Evolutionary conservation across 257 asterid species (phyloP).

Genomic region (Nicotiana tomentosiformis): DNA sequence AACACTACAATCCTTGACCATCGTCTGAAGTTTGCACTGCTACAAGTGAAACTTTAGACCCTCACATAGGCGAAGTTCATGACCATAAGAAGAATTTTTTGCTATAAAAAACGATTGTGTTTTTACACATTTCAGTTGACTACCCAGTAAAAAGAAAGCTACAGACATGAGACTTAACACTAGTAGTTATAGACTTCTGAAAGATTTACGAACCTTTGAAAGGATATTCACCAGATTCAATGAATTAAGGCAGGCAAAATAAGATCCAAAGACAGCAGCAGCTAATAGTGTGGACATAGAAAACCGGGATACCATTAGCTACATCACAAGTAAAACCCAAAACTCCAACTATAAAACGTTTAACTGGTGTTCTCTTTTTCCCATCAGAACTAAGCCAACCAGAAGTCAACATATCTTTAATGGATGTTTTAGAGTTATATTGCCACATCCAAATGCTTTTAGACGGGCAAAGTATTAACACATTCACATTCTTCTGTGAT

Average conservation of each 20-base stretch:
- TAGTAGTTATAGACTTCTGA: background rate
- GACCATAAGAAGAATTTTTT: no score
- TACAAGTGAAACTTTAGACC: no score
- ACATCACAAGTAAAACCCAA: slow-evolving; percentile 47
- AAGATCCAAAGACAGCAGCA: slow-evolving; percentile 52
- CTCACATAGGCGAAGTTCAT: no score
- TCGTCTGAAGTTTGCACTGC: no score
- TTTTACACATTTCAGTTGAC: no score
- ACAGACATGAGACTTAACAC: background rate
- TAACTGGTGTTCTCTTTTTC: slow-evolving; percentile 22
- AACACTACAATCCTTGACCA: no score
- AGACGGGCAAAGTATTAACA: background rate
- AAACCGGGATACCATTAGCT: slow-evolving; percentile 48
- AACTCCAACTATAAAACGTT: slow-evolving; percentile 31
- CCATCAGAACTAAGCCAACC: slow-evolving; percentile 20
- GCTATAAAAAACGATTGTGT: no score
- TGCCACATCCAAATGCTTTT: background rate
- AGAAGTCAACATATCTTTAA: slow-evolving; percentile 29
- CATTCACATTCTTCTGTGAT: background rate
- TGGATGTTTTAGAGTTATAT: background rate
- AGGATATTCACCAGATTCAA: slow-evolving; percentile 54
- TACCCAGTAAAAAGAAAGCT: background rate
- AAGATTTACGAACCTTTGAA: slow-evolving; percentile 19
- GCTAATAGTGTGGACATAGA: slow-evolving; percentile 44
- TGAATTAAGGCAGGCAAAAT: slow-evolving; percentile 38